Percentiles rank a stretch among this genome's conserved stretches.
phyloP scores from a whole-genome alignment of 192 early-diverging fungal species.

The Entrophospora sp. region DNA sequence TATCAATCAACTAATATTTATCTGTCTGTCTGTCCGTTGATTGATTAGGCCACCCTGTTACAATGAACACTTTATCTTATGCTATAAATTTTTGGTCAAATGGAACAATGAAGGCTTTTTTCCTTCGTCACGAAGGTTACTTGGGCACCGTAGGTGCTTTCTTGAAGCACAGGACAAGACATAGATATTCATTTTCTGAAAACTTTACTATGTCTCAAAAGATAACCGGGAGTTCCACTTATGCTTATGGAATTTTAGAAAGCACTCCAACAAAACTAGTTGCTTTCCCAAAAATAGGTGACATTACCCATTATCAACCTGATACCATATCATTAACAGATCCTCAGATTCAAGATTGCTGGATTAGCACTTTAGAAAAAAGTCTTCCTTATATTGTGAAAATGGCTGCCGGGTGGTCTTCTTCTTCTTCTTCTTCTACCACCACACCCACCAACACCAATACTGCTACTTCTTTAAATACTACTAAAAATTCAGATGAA shows the following conservation, averaged over 20 bases:
- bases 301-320: slow-evolving; percentile 45
- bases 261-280: slow-evolving; percentile 39
- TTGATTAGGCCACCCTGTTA: slow-evolving; percentile 73
- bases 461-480: too few species aligned
- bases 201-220: slow-evolving; percentile 64
- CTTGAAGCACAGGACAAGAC: slow-evolving; percentile 24
- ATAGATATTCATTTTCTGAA: slow-evolving; percentile 67
- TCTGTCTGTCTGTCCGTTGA: background rate
- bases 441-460: too few species aligned
- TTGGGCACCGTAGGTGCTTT: slow-evolving; percentile 88
- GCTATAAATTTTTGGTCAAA: slow-evolving; percentile 98
- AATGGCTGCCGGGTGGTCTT: slow-evolving; percentile 36
- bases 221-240: slow-evolving; percentile 41
- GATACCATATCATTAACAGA: slow-evolving; percentile 61
- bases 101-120: slow-evolving; percentile 87
- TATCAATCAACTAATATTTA: background rate
- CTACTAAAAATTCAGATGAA: too few species aligned
- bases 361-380: slow-evolving; percentile 65
- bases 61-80: slow-evolving; percentile 96
- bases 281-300: slow-evolving; percentile 53
- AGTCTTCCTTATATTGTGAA: slow-evolving; percentile 55
- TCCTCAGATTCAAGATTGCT: slow-evolving; percentile 54
- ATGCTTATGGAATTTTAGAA: slow-evolving; percentile 63
- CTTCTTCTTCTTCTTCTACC: too few species aligned
- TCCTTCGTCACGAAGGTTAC: slow-evolving; percentile 96